These are phyloP conservation scores for Lachnellula cervina DNA, from an alignment of 2,329 filamentous ascomycete genomes.

Conservation along the genomic window DNA sequence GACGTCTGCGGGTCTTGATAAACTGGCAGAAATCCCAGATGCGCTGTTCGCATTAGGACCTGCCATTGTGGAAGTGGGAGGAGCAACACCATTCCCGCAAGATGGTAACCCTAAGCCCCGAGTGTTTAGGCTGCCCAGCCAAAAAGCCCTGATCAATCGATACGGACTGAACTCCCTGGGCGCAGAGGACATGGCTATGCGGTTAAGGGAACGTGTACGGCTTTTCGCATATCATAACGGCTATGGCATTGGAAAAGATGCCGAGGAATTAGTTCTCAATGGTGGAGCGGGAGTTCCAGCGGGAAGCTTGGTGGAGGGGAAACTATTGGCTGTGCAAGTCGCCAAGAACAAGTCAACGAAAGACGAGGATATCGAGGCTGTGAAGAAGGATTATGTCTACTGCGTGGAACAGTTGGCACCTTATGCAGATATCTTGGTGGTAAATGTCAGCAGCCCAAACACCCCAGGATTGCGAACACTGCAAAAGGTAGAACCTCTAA, in stretches of 20 bases:
- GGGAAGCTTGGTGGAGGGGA: constrained; percentile 71
- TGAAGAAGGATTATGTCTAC: constrained; percentile 79
- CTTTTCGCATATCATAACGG: constrained; percentile 69
- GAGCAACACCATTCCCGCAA: constrained; percentile 82
- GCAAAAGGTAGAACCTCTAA: constrained; percentile 79
- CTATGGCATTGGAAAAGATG: constrained; percentile 55
- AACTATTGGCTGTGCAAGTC: constrained; percentile 83
- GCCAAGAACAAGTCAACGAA: constrained; percentile 96
- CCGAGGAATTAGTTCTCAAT: constrained; percentile 69
- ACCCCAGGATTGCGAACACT: constrained; percentile 85
- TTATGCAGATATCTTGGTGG: constrained; percentile 94
- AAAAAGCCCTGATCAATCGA: constrained; percentile 88
- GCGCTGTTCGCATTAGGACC: constrained; percentile 80
- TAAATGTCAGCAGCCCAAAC: constrained; percentile 96
- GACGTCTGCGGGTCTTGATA: constrained; percentile 94
- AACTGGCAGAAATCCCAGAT: constrained; percentile 84
- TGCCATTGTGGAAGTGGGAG: constrained; percentile 86
- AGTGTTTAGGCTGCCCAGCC: constrained; percentile 77
- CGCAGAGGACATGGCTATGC: constrained; percentile 78
- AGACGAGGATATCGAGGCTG: constrained; percentile 76
- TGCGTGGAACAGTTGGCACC: constrained; percentile 77
- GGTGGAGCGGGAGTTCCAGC: constrained; percentile 74
- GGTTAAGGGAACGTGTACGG: constrained; percentile 71
- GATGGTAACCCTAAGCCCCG: constrained; percentile 81
- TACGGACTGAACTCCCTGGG: constrained; percentile 93